phyloP scores from a whole-genome alignment of 176 grass and related monocot genomes.

The Bromus sterilis region DNA sequence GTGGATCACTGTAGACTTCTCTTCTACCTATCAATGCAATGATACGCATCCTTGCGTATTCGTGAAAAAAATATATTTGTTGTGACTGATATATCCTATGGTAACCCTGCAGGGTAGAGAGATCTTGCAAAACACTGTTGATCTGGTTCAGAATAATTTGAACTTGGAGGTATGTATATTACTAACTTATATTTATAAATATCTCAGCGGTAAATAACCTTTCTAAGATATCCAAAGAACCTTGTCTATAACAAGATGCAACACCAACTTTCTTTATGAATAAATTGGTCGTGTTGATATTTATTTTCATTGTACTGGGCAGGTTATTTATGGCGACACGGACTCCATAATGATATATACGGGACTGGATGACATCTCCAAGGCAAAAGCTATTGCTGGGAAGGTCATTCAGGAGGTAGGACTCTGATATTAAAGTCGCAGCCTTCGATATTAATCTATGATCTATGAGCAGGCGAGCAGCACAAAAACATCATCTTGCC shows the following conservation, averaged over 20 bases:
- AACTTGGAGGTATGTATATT: slow-evolving; percentile 78
- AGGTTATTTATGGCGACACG: slow-evolving; percentile 99
- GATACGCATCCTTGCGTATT: too few species aligned
- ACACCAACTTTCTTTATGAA: slow-evolving; percentile 3
- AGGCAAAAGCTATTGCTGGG: slow-evolving; percentile 79
- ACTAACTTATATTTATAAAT: neutral
- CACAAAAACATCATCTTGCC: slow-evolving; percentile 14
- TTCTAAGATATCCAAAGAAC: neutral
- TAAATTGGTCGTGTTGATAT: neutral
- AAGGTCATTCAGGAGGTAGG: slow-evolving; percentile 95
- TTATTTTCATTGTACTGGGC: slow-evolving; percentile 17
- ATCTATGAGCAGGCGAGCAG: slow-evolving; percentile 1
- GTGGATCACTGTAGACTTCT: too few species aligned
- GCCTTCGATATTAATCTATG: neutral
- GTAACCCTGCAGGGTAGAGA: slow-evolving; percentile 76
- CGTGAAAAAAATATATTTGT: too few species aligned
- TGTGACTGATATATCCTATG: slow-evolving; percentile 14
- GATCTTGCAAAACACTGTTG: slow-evolving; percentile 92
- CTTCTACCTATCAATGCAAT: too few species aligned
- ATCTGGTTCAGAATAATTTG: slow-evolving; percentile 95
- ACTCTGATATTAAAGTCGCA: neutral
- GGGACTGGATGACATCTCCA: slow-evolving; percentile 85
- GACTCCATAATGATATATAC: slow-evolving; percentile 99
- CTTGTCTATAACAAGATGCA: neutral
- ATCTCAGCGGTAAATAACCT: neutral